Evolutionary conservation across 176 grass and related monocot species (phyloP).

Genomic region (Cenchrus americanus): DNA sequence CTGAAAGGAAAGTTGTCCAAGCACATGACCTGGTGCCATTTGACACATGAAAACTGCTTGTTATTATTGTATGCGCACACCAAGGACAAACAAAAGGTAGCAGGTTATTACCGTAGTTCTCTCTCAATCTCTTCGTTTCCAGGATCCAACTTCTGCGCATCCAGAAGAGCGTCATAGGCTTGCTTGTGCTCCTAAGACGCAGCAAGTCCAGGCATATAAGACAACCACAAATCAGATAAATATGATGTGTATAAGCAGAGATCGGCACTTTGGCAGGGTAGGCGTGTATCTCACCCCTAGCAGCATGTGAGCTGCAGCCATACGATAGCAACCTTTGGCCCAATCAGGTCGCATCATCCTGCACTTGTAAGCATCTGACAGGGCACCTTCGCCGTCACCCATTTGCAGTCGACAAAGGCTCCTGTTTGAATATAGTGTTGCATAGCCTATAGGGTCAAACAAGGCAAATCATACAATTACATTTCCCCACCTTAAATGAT

Average conservation of each 20-base stretch:
- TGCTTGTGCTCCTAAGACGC: slow-evolving; percentile 29
- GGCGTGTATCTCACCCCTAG: not conserved
- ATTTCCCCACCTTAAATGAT: not conserved
- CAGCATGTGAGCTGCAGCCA: not conserved
- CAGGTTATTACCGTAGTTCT: slow-evolving; percentile 12
- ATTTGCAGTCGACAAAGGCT: slow-evolving; percentile 40
- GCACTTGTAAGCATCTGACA: slow-evolving; percentile 39
- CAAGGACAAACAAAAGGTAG: not conserved
- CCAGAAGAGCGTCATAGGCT: slow-evolving; percentile 38
- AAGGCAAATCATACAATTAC: not conserved
- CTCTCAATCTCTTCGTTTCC: slow-evolving; percentile 34
- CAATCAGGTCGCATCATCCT: slow-evolving; percentile 44
- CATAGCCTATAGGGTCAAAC: slow-evolving; percentile 31
- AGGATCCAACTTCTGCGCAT: slow-evolving; percentile 38
- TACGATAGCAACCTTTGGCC: slow-evolving; percentile 50
- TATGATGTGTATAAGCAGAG: not conserved
- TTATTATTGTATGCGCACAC: not conserved
- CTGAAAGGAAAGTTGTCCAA: not conserved
- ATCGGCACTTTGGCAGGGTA: not conserved
- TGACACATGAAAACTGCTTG: not conserved
- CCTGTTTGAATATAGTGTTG: slow-evolving; percentile 52
- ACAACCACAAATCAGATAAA: not conserved
- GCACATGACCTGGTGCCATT: not conserved
- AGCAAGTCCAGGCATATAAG: not conserved
- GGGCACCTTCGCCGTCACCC: slow-evolving; percentile 46